Percentiles rank a stretch among this genome's conserved stretches.
phyloP scores from a whole-genome alignment of 306 rosid species.

The Cyclanthera cordifolia region DNA sequence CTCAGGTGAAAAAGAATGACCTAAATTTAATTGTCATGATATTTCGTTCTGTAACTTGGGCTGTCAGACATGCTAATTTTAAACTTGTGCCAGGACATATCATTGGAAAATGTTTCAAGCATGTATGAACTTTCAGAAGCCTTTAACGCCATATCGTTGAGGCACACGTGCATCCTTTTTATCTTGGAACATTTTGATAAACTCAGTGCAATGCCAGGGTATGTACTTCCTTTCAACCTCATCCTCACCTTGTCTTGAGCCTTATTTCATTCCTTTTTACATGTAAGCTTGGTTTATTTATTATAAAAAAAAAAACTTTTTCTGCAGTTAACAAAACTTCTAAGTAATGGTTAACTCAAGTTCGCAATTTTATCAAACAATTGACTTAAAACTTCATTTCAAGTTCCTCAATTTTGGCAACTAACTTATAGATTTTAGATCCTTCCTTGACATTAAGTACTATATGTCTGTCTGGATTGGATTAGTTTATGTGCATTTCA shows the following conservation, averaged over 20 bases:
- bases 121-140: conserved; percentile 99
- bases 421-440: neutral
- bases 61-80: conserved; percentile 2
- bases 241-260: neutral
- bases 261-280: no score
- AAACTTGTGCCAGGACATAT: conserved; percentile 55
- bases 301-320: neutral
- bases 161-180: conserved; percentile 84
- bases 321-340: neutral
- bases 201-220: conserved; percentile 85
- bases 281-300: no score
- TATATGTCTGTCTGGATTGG: no score
- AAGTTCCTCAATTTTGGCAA: conserved; percentile 3
- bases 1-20: conserved; percentile 50
- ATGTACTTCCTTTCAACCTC: conserved; percentile 19
- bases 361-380: neutral
- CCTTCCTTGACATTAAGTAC: no score
- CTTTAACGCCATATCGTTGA: conserved; percentile 78
- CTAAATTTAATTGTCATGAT: neutral
- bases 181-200: conserved; percentile 83
- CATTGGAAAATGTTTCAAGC: conserved; percentile 68
- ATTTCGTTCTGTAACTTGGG: neutral
- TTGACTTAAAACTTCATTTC: neutral
- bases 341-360: neutral
- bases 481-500: no score